phyloP scores from a whole-genome alignment of 768 basidiomycete genomes.

The Leccinum fibrillosum region DNA sequence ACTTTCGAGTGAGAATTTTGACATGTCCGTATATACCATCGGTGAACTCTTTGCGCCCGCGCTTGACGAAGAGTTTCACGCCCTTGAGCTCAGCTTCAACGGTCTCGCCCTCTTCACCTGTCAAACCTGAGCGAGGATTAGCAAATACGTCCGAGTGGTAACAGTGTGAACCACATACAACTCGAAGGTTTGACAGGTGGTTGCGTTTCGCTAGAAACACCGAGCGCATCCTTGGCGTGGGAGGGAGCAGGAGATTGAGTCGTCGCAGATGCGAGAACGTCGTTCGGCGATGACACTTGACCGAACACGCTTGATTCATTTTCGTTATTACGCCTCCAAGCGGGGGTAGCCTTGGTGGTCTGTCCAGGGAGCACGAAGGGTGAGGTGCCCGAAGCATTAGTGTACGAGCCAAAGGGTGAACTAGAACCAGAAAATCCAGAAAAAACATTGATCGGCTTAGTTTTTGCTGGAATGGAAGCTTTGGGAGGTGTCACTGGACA shows the following conservation, averaged over 20 bases:
- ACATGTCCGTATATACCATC: constrained; percentile 59
- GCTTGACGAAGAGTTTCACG: constrained; percentile 49
- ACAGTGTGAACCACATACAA: constrained; percentile 11
- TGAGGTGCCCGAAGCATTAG: constrained; percentile 21
- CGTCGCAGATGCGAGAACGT: not conserved
- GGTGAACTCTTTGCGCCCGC: constrained; percentile 46
- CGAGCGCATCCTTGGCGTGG: not conserved
- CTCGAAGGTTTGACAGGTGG: not conserved
- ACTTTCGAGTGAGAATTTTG: constrained; percentile 49
- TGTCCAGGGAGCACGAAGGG: constrained; percentile 22
- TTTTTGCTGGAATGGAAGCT: constrained; percentile 5
- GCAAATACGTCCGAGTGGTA: not conserved
- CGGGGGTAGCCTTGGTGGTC: constrained; percentile 19
- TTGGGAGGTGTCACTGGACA: constrained; percentile 14
- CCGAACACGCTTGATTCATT: constrained; percentile 9
- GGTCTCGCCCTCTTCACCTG: constrained; percentile 66
- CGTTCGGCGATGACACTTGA: constrained; percentile 19
- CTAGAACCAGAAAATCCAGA: constrained; percentile 36
- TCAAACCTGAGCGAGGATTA: constrained; percentile 30
- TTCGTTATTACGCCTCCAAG: constrained; percentile 22
- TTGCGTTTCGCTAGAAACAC: not conserved
- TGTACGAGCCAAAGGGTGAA: constrained; percentile 35
- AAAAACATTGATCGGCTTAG: constrained; percentile 30
- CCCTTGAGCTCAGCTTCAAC: constrained; percentile 56
- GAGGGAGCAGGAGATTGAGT: not conserved